Percentiles rank a stretch among this genome's conserved stretches.
Conservation (phyloP, 768 basidiomycete species). For the Trametes elegans region DNA sequence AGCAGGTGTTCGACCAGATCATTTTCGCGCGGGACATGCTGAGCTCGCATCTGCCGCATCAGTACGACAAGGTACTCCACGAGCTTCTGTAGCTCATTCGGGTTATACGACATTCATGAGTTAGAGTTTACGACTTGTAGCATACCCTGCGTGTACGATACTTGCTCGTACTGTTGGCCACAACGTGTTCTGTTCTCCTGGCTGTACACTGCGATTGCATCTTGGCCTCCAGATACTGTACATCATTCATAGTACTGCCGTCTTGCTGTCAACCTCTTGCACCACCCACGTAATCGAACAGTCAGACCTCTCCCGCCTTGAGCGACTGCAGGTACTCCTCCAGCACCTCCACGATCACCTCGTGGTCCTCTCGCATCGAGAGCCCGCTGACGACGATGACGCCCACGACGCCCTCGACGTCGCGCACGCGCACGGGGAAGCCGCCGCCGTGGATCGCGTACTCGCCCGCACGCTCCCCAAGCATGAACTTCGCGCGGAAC, state of each 20-base stretch:
- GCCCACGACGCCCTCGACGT: conserved; percentile 22
- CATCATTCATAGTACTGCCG: neutral
- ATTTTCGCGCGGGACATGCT: conserved; percentile 84
- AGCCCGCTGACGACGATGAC: conserved; percentile 24
- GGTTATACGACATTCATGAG: neutral
- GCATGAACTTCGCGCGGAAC: conserved; percentile 23
- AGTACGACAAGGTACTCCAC: conserved; percentile 74
- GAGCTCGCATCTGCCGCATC: conserved; percentile 76
- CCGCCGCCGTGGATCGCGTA: conserved; percentile 26
- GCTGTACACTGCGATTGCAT: neutral
- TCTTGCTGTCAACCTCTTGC: neutral
- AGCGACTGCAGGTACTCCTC: conserved; percentile 21
- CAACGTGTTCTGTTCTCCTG: neutral
- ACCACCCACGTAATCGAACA: neutral
- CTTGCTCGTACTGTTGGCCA: neutral
- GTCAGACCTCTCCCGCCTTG: neutral
- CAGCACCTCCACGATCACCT: conserved; percentile 21
- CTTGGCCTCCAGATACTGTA: neutral
- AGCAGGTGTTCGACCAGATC: conserved; percentile 77
- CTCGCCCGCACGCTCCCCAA: conserved; percentile 20
- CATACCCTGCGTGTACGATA: conserved; percentile 14
- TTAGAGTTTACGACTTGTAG: conserved; percentile 2
- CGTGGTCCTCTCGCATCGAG: conserved; percentile 25
- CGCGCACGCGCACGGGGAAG: conserved; percentile 22
- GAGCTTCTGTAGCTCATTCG: conserved; percentile 41